Base-by-base conservation (phyloP, 192 early-diverging fungal species). In the Dispira parvispora region DNA sequence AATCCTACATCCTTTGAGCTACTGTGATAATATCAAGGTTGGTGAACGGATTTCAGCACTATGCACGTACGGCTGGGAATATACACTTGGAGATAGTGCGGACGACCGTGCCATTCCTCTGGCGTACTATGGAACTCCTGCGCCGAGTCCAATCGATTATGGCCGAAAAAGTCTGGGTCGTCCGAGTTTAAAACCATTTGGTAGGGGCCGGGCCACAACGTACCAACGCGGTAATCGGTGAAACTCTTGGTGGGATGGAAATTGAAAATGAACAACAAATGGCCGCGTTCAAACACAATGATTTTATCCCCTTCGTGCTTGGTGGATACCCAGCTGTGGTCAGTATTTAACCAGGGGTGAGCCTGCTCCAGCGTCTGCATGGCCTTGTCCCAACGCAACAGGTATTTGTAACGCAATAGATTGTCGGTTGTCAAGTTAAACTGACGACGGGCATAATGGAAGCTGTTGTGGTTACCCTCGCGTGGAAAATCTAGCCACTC, bases 401-500 rank as follows among this genome's bases (percentile, higher is more conserved):
- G 76, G 78, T 88, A 93, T 75, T 89, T 84, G 80, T 96, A 98
- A 26, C 95, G 83, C 61, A 98, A 78, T 42, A 88, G 64, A 5
- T 78, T 32, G 69, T 98, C 91, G 66, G 90, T 88, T n/a, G 88
- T 72, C 43, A 98, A 81, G 63, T 96, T 95, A 84, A 87, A 96
- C 74, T 98, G 95, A 18, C 93, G 84, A 27, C 93, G 80, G 12
- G 94, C 92, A 70, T 96, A 92, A 70, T 92, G 90, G 77, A 90
- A 96, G 52, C 84, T 88, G 28, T 80, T 81, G 32, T 79, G 77
- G 76, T 98, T 98, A 63, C 95, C 95, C 21, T 68, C 88, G 38
- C 95, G 88, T 55, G 95, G 95, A 64, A 98, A 98, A 74, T 98
- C 95, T 27, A 98, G 82, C 95, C 95, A 98, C 73, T 98, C 95